Base-by-base conservation (phyloP, 345 rosid species). In the Moricandia moricandioides region DNA sequence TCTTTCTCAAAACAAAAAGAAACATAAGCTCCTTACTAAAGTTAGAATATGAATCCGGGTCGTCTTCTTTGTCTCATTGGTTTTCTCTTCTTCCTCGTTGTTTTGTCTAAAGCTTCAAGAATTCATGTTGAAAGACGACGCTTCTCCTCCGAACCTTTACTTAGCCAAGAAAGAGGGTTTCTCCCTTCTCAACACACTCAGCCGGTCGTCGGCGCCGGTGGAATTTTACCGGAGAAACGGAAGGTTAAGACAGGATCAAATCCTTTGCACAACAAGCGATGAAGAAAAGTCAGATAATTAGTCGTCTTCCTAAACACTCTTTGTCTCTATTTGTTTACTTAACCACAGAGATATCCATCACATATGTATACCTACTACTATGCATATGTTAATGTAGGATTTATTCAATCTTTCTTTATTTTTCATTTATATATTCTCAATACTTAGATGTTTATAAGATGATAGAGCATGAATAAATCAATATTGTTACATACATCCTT, bases 201-300 rank as follows among this genome's bases (percentile, higher is more conserved):
- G 5, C 68, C 72, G 14, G 72, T 65, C n/a, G 18, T n/a, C 27
- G 63, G n/a, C 35, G 68, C 67, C 63, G 77, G 63, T 10, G 76
- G 57, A 13, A 58, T 71, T 29, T 9, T 59, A 17, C 68, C 80
- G 45, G 80, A 71, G 68, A 77, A 77, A 71, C 45, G 80, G 47
- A 77, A 77, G 76, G 80, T 77, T 6, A 77, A 71, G 49, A 78
- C 81, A 1, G 81, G 81, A 59, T 71, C 81, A 18, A 78, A 78
- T 18, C 81, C 81, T 35, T 66, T 78, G 45, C 81, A 78, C 69
- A 78, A 78, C 64, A 78, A 37, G 49, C 54, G 80, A 70, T 57
- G 71, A 77, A 1, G 11, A 47, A 12, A 26, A 47, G 30, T 33
- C 40, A 75, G 47, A 56, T 76, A 24, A 37, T 39, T 65, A 43